A percentile compares a stretch with the other conserved stretches of the same genome.
Conservation (phyloP, 164 flowering plant genomes). For the Piper longum region DNA sequence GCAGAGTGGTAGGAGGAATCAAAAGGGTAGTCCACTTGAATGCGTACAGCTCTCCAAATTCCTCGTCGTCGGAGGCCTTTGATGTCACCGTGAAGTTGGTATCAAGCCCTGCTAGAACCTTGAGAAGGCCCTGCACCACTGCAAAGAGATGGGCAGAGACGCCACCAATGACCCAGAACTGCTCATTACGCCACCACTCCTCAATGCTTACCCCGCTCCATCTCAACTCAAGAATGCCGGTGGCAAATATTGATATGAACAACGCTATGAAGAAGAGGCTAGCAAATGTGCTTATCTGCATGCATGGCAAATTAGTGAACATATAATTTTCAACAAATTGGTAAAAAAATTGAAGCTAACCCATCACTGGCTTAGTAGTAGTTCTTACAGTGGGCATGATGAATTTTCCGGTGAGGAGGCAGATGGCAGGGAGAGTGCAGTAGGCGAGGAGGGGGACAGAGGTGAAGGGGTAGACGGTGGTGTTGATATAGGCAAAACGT, state of each 20-base stretch:
- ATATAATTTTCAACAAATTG: not conserved
- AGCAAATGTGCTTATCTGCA: constrained; percentile 79
- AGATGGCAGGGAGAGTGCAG: constrained; percentile 78
- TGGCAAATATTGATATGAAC: constrained; percentile 65
- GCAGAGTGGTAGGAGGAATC: constrained; percentile 75
- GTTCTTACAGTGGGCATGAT: constrained; percentile 72
- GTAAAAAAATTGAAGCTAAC: no score
- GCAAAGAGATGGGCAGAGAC: constrained; percentile 76
- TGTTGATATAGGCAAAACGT: constrained; percentile 68
- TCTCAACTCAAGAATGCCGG: constrained; percentile 77
- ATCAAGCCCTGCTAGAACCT: constrained; percentile 63
- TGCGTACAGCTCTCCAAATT: constrained; percentile 61
- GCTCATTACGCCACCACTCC: constrained; percentile 93
- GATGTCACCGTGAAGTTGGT: constrained; percentile 81
- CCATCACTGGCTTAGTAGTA: no score
- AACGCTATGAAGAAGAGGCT: constrained; percentile 69
- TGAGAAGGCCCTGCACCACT: constrained; percentile 65
- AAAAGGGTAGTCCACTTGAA: constrained; percentile 82
- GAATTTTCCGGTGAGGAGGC: constrained; percentile 88
- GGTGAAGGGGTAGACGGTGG: constrained; percentile 87
- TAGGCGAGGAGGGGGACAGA: constrained; percentile 77
- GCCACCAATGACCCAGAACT: constrained; percentile 89
- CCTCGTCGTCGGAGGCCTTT: constrained; percentile 64
- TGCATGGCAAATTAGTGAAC: not conserved
- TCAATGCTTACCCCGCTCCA: constrained; percentile 92